These are phyloP conservation scores for Alternaria sp. DNA, from an alignment of 2,329 filamentous ascomycete species.

Conservation along the genomic window DNA sequence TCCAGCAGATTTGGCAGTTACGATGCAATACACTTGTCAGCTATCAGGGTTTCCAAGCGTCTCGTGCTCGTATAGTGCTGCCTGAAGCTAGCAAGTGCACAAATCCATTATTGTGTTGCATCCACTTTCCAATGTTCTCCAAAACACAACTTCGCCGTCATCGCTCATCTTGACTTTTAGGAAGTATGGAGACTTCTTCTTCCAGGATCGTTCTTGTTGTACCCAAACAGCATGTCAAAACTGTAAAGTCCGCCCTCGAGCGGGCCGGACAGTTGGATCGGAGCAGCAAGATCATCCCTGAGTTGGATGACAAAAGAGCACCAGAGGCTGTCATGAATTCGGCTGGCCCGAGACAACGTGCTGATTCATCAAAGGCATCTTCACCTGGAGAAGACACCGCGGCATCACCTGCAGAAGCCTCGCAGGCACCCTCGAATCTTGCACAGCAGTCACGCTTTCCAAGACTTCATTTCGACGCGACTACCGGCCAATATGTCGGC, in stretches of 20 bases:
- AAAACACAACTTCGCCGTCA: neutral
- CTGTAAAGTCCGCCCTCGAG: conserved; percentile 49
- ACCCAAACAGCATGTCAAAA: conserved; percentile 45
- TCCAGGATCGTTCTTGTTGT: conserved; percentile 31
- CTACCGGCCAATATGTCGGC: neutral
- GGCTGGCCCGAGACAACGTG: neutral
- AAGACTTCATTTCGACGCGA: neutral
- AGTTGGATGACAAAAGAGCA: neutral
- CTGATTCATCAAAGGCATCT: neutral
- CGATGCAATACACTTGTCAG: neutral
- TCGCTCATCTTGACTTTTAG: neutral
- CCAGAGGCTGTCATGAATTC: fast-evolving
- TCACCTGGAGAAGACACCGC: neutral
- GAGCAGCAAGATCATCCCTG: conserved; percentile 35
- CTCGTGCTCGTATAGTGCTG: neutral
- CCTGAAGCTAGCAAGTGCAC: conserved; percentile 2
- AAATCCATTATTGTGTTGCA: neutral
- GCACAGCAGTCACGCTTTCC: neutral
- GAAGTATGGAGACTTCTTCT: neutral
- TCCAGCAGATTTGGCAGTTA: neutral
- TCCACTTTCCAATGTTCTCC: neutral
- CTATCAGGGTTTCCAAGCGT: neutral
- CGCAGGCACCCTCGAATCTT: neutral
- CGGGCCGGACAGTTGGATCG: conserved; percentile 32
- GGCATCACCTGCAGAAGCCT: neutral